Conservation (phyloP, 352 stramenopile genomes). For the Globisporangium middletonii region DNA sequence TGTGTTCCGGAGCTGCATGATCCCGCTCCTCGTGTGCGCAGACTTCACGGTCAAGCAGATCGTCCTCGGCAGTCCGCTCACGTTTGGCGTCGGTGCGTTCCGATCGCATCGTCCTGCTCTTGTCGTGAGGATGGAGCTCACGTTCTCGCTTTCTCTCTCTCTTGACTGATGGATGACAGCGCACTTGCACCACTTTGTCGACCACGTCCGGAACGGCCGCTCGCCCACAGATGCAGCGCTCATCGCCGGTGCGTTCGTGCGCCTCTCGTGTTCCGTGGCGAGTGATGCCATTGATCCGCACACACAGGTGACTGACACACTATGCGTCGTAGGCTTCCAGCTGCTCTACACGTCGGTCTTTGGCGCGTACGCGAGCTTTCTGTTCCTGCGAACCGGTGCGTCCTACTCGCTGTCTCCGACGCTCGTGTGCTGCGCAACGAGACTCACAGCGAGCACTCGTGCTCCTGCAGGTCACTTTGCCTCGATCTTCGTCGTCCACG, state of each 20-base stretch:
- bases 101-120: not conserved
- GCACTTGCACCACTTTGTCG: slow-evolving; percentile 84
- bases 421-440: not conserved
- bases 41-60: slow-evolving; percentile 79
- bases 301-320: not conserved
- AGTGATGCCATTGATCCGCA: not conserved
- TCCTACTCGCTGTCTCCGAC: not conserved
- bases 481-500: slow-evolving; percentile 87
- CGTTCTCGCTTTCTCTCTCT: not conserved
- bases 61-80: slow-evolving; percentile 84
- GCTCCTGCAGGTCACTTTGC: slow-evolving; percentile 65
- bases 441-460: not conserved
- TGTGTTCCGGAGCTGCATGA: slow-evolving; percentile 94
- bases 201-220: slow-evolving; percentile 66
- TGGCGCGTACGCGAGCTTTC: slow-evolving; percentile 91
- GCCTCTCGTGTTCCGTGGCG: not conserved
- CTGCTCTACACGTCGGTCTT: slow-evolving; percentile 95
- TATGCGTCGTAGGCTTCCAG: slow-evolving; percentile 75
- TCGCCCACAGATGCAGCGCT: slow-evolving; percentile 63
- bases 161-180: slow-evolving; percentile 28
- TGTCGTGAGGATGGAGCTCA: not conserved
- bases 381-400: slow-evolving; percentile 88
- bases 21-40: slow-evolving; percentile 84
- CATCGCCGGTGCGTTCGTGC: slow-evolving; percentile 56
- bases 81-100: slow-evolving; percentile 90